Base-by-base conservation (phyloP, 2,329 filamentous ascomycete genomes). In the Coniochaeta sp. region DNA sequence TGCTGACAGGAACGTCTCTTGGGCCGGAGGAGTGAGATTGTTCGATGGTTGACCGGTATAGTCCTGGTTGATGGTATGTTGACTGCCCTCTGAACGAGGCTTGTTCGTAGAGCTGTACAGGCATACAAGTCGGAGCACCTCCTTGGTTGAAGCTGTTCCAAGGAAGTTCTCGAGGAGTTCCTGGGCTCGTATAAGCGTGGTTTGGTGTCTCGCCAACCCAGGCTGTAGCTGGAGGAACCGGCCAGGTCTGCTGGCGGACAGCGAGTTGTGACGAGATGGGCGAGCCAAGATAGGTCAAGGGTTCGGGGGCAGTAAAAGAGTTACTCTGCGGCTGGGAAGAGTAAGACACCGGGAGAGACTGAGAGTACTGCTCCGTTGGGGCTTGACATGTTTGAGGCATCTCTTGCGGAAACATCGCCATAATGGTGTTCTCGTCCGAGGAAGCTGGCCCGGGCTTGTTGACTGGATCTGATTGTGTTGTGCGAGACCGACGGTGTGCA, bases 401-500 rank as follows among this genome's bases (percentile, higher is more conserved):
- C 26, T 31, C 24, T 26, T 31, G 45, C 27, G 45, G 26, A 48
- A 26, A 18, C 45, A 48, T 31, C 7, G n/a, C n/a, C 26, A 48
- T 48, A 10, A 28, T 48, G 6, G 16, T 18, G 45, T 28, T 31
- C 12, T 7, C 45, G 10, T 48, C 45, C 12, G 6, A 4, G 14
- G n/a, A 42, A 16, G 9, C 9, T 18, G n/a, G 24, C 18, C 45
- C 45, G 26, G 24, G 14, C 7, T 30, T 38, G 14, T 30, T 48
- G 26, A 48, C 45, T 48, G 28, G n/a, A 22, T 48, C 14, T 10
- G 45, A 48, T 31, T 48, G 45, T 48, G 45, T 31, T 18, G 45
- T 31, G 45, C 45, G 10, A 48, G 45, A 31, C 16, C 26, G 28
- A 14, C 6, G 10, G n/a, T 20, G 26, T 30, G 24, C 26, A 28